Base-by-base conservation (phyloP, 176 grass and related monocot species). In the Aegilops longissima region DNA sequence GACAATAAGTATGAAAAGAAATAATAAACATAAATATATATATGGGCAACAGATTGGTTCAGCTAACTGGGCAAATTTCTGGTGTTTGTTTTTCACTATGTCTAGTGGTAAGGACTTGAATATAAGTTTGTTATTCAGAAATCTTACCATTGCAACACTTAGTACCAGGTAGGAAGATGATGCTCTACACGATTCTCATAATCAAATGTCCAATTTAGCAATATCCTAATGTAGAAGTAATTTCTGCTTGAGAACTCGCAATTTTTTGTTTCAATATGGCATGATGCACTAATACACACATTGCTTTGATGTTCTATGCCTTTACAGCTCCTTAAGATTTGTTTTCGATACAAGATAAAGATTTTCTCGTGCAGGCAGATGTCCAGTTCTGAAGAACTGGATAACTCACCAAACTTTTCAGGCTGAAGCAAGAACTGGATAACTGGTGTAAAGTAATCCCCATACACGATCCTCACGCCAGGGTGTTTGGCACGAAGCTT, bases 371-470 rank as follows among this genome's bases (percentile, higher is more conserved):
- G 39, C 34, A 68, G 73, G 73, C 9, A 45, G 17, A 47, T 27
- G 27, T 27, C 27, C 27, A 27, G 27, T 27, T 27, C 27, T 27
- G 27, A 27, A 27, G 27, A 27, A 27, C 27, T 27, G 27, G 27
- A 27, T 27, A 27, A 27, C 27, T 27, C 70, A 99, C 97, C 97
- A 25, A 90, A 99, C 70, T 83, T 89, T 35, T 87, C 80, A 3
- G 97, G 87, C 18, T 84, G 83, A 61, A 88, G 69, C 39, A 93
- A 81, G 80, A 99, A 99, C 54, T 94, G 88, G 66, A 99, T 88
- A 80, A 93, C 65, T 16, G 97, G 86, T 1, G 88, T 94, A 66
- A 94, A 99, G 70, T 94, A 99, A 88, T 99, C 97, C 0, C 86
- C 94, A 61, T 99, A 99, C 4, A 91, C 87, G 47, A 99, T 96